Base-by-base conservation (phyloP, 2,329 filamentous ascomycete genomes). In the Chrysosphaeria jannelii region DNA sequence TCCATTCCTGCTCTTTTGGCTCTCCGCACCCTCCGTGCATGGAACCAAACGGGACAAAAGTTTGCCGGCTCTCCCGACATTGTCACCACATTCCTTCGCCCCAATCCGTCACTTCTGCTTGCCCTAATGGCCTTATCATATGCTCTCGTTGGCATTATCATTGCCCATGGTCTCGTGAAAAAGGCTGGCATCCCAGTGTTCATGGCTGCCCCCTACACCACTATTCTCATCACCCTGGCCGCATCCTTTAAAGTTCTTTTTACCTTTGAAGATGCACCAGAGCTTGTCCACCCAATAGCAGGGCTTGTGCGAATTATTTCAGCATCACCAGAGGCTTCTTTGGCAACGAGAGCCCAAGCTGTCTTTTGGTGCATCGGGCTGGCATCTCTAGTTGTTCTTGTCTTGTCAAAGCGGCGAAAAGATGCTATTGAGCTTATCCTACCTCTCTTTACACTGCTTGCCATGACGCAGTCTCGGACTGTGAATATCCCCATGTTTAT, bases 41-140 rank as follows among this genome's bases (percentile, higher is more conserved):
- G 81, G 81, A 93, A 93, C 37, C 85, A 93, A 41, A 93, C 85
- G 0, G 85, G 85, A 4, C 81, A 93, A 39, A 97, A 97, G 41
- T 79, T 76, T 35, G 70, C 85, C 2, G 79, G 79, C n/a, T 70
- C 68, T 19, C 63, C 76, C 13, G 85, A 93, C 36, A 72, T 93
- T 21, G 71, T 72, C 30, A 74, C 69, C 28, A 49, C 43, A 5
- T 69, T 75, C 36, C 49, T 89, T 25, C 47, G 55, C 10, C 47
- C 54, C 0, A 56, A 74, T 27, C 63, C 64, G 3, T 40, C 50
- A 14, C 37, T 71, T 0, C 57, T 97, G 4, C 97, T 85, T 85
- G 33, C 42, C 2, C 44, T 89, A 7, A 53, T 89, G 12, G 49
- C 63, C 19, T 40, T 55, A 8, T 65, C 68, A 2, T 91, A 91